Evolutionary conservation across 345 rosid genomes (phyloP), one percentile per base, ranked within the genome.

Genomic region (Corchorus olitorius): DNA sequence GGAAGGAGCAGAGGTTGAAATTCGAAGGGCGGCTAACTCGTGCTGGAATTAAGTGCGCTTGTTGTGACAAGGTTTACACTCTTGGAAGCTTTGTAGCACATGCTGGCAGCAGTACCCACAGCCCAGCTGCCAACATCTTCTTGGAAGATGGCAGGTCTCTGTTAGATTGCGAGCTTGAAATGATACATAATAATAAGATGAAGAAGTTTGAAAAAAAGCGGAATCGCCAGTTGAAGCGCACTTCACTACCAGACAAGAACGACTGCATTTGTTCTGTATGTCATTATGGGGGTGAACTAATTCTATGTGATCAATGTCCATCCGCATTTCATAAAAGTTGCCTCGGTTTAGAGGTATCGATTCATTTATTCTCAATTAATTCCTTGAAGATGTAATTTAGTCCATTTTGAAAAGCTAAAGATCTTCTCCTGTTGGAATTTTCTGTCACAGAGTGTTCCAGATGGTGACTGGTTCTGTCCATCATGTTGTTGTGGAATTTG

Each of bases 391-490:
- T 16, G 4, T 63, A 33, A 35, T 70, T 13, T 35, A 59, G 33
- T 5, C 58, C 48, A 14, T 16, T 70, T 46, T 53, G 37, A 53
- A 53, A 17, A 52, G 16, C 60, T n/a, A 53, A 7, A 52, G 12
- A 52, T 41, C 41, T 50, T 33, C 55, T 78, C 48, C 74, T 48
- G 4, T 75, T 79, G 75, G 62, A 74, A 74, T 59, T 69, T 49
- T 63, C 56, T 78, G 69, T 17, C 76, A 63, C 67, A 89, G 98
- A 87, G 80, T 75, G 69, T 92, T 82, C 98, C 97, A 4, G 92
- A 87, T 45, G 98, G 96, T 77, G 91, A 90, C 75, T 95, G 96
- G 97, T 95, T 89, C 80, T 93, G 98, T 76, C 87, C 93, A 53
- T 88, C 94, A 61, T 95, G 99, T 70, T 84, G 96, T 77, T 93